These are phyloP conservation scores for Ascochyta koolunga DNA, from an alignment of 2,329 filamentous ascomycete genomes.

Conservation along the genomic window DNA sequence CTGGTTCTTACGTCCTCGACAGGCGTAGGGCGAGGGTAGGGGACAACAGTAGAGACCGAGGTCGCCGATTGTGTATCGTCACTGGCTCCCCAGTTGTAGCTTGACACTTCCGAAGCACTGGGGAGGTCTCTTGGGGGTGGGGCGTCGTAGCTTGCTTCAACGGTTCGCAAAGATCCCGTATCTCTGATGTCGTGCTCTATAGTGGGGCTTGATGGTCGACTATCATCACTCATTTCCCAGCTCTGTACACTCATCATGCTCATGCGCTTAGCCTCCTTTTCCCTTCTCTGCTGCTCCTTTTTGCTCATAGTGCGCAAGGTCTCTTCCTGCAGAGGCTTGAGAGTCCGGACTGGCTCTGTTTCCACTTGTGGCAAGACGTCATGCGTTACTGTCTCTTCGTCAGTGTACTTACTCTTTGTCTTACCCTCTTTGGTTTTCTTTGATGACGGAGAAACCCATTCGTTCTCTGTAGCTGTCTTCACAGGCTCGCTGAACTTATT, in stretches of 20 bases:
- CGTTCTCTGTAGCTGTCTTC: slow-evolving; percentile 36
- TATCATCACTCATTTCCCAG: slow-evolving; percentile 40
- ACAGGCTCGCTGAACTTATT: slow-evolving; percentile 21
- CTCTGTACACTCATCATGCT: slow-evolving; percentile 34
- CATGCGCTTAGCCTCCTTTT: slow-evolving; percentile 38
- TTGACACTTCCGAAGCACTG: slow-evolving; percentile 13
- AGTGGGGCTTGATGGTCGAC: slow-evolving; percentile 29
- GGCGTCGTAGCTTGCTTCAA: background rate
- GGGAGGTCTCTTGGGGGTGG: slow-evolving; percentile 3
- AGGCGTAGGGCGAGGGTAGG: slow-evolving; percentile 1
- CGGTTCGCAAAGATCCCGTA: background rate
- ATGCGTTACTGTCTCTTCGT: slow-evolving; percentile 29
- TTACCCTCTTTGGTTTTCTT: slow-evolving; percentile 39
- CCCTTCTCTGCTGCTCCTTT: slow-evolving; percentile 47
- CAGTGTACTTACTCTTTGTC: slow-evolving; percentile 31
- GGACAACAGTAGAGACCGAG: slow-evolving; percentile 11
- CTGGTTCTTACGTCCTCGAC: background rate
- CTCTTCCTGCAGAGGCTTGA: slow-evolving; percentile 22
- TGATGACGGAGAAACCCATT: slow-evolving; percentile 15
- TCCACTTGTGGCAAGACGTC: slow-evolving; percentile 20
- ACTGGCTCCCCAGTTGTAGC: slow-evolving; percentile 10
- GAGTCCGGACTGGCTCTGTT: slow-evolving; percentile 10
- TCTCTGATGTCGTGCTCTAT: slow-evolving; percentile 41
- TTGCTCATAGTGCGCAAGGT: slow-evolving; percentile 42
- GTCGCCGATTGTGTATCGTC: slow-evolving; percentile 11